Base-by-base conservation (phyloP, 345 rosid genomes). In the Draba incana region DNA sequence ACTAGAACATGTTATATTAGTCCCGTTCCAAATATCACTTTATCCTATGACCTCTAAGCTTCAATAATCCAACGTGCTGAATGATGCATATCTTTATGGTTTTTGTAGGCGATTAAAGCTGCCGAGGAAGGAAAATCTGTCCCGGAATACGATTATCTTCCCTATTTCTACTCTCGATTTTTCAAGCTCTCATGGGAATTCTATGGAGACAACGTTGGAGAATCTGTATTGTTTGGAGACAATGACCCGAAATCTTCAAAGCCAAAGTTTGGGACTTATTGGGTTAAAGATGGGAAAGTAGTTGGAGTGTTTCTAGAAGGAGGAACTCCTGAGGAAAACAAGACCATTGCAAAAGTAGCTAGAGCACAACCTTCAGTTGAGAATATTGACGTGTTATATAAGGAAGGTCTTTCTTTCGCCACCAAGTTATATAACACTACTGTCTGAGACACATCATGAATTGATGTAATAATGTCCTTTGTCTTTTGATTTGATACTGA, bases 201-300 rank as follows among this genome's bases (percentile, higher is more conserved):
- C 79, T 92, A 92, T 2, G 98, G 98, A 8, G 98, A 87, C 82
- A 92, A 89, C 42, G 66, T 72, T 1, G 77, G 77, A 24, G 60
- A 72, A 25, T 24, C 71, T 28, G 92, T 89, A 62, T 76, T 92
- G 6, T 89, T 92, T 5, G 95, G 96, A 57, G 86, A 88, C 73
- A 85, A 35, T 42, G 54, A 80, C 59, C 92, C 86, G 2, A 48
- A 80, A 15, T 75, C 88, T 20, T 53, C 78, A 3, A 85, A 83
- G 52, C 83, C 92, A 0, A 92, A 89, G 78, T 92, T 92, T 49
- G 96, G 98, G 16, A 24, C 96, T 12, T 92, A 85, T 81, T 89
- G 96, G 98, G 80, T 92, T 72, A 84, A 92, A 49, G 84, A 87
- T 3, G 92, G 96, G 49, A 92, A 86, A 81, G 73, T 89, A n/a